Percentiles rank a stretch among this genome's conserved stretches.
These are phyloP conservation scores for Spergularia azorica DNA, from an alignment of 179 eudicot species.

Conservation along the genomic window DNA sequence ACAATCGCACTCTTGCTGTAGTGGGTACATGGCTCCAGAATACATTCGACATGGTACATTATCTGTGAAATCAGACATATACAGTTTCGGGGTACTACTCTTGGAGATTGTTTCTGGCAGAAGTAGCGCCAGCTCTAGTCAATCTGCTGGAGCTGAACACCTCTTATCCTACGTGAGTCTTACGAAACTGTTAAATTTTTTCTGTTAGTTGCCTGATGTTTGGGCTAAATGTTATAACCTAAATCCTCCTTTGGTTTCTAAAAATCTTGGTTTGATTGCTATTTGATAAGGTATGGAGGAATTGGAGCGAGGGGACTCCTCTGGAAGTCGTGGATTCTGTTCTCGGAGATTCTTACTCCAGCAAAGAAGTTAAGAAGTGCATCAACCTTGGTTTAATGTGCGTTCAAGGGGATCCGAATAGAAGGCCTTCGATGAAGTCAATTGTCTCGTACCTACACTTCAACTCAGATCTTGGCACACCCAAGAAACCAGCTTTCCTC, in stretches of 20 bases:
- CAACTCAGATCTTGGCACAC: background rate
- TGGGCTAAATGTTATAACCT: no score
- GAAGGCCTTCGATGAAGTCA: background rate
- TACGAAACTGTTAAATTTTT: no score
- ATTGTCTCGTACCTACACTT: background rate
- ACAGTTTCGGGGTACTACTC: slow-evolving; percentile 4
- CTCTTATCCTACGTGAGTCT: background rate
- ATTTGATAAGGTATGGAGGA: background rate
- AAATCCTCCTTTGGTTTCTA: background rate
- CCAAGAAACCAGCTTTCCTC: background rate
- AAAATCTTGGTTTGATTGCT: background rate
- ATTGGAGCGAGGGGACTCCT: background rate
- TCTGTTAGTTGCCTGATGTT: no score
- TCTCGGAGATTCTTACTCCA: background rate
- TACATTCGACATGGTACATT: background rate
- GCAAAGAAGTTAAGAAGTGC: background rate
- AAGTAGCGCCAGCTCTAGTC: background rate
- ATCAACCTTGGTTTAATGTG: background rate
- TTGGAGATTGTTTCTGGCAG: background rate
- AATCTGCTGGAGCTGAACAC: background rate
- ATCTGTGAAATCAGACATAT: slow-evolving; percentile 1
- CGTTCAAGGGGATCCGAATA: slow-evolving; percentile 2
- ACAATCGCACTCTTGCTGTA: background rate
- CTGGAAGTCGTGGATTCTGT: background rate
- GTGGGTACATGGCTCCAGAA: slow-evolving; percentile 12